Evolutionary conservation across 495 filamentous ascomycete species (phyloP).

Genomic region (Thermothielavioides terrestris): DNA sequence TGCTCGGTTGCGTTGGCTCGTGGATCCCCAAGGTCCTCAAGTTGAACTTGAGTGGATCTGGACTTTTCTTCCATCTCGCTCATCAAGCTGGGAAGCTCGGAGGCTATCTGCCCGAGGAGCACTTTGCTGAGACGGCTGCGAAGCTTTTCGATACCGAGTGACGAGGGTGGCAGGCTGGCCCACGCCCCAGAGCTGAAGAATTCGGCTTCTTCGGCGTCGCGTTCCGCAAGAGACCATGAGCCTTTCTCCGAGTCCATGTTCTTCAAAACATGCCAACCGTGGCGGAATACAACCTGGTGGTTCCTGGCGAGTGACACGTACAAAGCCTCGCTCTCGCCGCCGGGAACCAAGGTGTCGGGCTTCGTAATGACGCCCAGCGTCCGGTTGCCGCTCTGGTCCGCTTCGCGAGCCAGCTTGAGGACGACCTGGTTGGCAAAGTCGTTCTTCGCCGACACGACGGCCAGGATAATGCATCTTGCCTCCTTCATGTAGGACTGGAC

Average conservation of each 20-base stretch:
- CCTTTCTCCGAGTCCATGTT: slow-evolving; percentile 50
- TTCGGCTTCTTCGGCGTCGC: slow-evolving; percentile 30
- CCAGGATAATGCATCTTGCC: slow-evolving; percentile 52
- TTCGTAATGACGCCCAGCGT: slow-evolving; percentile 85
- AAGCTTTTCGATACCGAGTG: slow-evolving; percentile 42
- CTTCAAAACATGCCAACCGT: slow-evolving; percentile 66
- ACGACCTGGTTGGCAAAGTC: slow-evolving; percentile 55
- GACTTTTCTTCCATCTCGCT: slow-evolving; percentile 43
- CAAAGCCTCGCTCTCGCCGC: slow-evolving; percentile 39
- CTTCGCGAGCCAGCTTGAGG: slow-evolving; percentile 62
- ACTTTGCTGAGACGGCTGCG: slow-evolving; percentile 47
- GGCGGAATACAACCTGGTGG: slow-evolving; percentile 49
- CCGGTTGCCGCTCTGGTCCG: slow-evolving; percentile 63
- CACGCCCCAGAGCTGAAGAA: slow-evolving; percentile 41
- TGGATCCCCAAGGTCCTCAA: slow-evolving; percentile 42
- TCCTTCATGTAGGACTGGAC: slow-evolving; percentile 54
- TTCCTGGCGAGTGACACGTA: slow-evolving; percentile 53
- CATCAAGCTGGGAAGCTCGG: slow-evolving; percentile 51
- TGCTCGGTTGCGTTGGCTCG: slow-evolving; percentile 44
- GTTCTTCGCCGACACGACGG: slow-evolving; percentile 56
- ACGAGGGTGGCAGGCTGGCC: slow-evolving; percentile 20
- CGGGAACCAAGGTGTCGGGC: slow-evolving; percentile 53
- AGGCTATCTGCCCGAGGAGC: slow-evolving; percentile 46
- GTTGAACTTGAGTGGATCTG: slow-evolving; percentile 20
- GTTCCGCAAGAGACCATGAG: slow-evolving; percentile 26